Evolutionary conservation across 176 grass and related monocot genomes (phyloP), one percentile per base, ranked within the genome.

Genomic region (Raddia distichophylla): DNA sequence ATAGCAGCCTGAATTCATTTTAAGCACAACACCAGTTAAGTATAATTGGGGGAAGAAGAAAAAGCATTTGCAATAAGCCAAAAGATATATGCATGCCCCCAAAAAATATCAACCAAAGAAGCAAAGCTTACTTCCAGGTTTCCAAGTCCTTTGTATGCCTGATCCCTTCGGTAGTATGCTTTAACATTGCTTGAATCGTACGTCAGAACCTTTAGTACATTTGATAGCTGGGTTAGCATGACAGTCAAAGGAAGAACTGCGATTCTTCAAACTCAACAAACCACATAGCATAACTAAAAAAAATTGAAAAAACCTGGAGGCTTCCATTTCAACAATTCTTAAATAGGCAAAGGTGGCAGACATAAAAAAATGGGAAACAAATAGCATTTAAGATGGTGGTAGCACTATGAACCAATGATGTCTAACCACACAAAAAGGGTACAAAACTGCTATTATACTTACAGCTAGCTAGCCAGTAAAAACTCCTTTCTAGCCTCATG

Each of bases 141-240:
- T 55, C 92, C 96, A 2, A 99, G 71, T 87, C 90, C 91, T 86
- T 87, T 99, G 80, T 91, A 95, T 42, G 96, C 93, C 69, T 95
- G 96, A 73, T 93, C 96, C 85, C 96, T 93, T 35, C 96, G 85
- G 91, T 99, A 99, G 69, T 91, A 92, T 34, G 96, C 96, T 87
- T 99, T 99, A 17, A 99, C 91, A 91, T 95, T 99, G 74, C 57
- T 82, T 2, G 87, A 91, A 76, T 99, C 89, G 44, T 85, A 84
- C 62, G 68, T 83, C 84, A 99, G 85, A 68, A 95, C 89, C 93
- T 99, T 88, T 64, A 80, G 87, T 83, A 74, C 47, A 87, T 64
- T 89, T 69, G 17, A 59, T 63, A 74, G 9, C 47, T 71, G 51
- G 80, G 63, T 79, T 42, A 71, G 43, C 35, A 56, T 56, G 8